Evolutionary conservation across 148 eudicot species (phyloP), one percentile per base, ranked within the genome.

Genomic region (Beta vulgaris): DNA sequence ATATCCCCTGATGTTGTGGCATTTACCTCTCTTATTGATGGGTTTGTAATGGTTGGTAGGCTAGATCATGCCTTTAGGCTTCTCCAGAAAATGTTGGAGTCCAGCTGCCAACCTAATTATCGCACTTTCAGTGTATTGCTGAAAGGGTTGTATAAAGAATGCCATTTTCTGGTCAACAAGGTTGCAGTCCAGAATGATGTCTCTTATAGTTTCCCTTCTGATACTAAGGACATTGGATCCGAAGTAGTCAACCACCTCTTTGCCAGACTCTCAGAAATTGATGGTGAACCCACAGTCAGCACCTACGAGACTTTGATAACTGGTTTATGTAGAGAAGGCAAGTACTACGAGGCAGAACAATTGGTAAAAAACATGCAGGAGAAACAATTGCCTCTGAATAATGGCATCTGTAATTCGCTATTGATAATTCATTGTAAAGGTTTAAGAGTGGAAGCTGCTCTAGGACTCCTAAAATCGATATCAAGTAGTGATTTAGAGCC

Each of bases 1-100:
- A 69, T 91, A 46, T 67, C 79, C 79, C 90, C 91, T 67, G 93
- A 89, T 84, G 84, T 75, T 49, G 91, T 89, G 79, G 81, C 88
- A 42, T 91, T 77, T 85, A 89, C 89, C 69, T 85, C 88, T 59
- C 80, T 89, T 62, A 85, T 91, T 49, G 87, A 88, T 76, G 97
- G 97, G 36, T 86, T 81, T 84, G 89, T 91, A 60, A 79, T 44
- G 77, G 73, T 81, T 29, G 86, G 82, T 76, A 84, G 84, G 73
- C 57, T 89, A 77, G 86, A 89, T 80, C 79, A 77, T 84, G 93
- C 97, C 60, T 89, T 91, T 85, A 84, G 54, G 16, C 74, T 88
- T 80, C 71, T 89, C 71, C 74, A 70, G 53, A 76, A 73, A 57
- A 91, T 91, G 93, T 75, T 77, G 79, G 57, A 76, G 43, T 39